A percentile compares a stretch with the other conserved stretches of the same genome.
Evolutionary conservation across 2,329 filamentous ascomycete genomes (phyloP).

Genomic region (Mariannaea sp.): DNA sequence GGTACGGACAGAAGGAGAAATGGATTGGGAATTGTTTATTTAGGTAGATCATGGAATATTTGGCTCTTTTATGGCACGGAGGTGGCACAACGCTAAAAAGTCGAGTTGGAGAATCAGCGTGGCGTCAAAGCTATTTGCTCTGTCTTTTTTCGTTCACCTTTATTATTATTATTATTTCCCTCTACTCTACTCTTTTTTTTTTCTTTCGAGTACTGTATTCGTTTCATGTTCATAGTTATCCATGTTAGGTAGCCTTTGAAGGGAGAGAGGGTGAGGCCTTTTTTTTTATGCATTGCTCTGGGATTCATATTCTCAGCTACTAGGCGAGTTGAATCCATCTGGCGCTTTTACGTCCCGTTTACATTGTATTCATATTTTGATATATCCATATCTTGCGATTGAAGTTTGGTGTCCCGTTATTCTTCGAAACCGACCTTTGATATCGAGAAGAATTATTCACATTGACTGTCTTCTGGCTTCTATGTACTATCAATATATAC

Average conservation of each 20-base stretch:
- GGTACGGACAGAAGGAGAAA: too few relatives aligned
- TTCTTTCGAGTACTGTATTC: not conserved
- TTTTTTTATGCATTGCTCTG: not conserved
- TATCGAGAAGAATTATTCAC: too few relatives aligned
- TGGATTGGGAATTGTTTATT: not conserved
- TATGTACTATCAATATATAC: too few relatives aligned
- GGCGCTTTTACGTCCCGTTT: too few relatives aligned
- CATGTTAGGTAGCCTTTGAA: not conserved
- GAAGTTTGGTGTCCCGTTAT: too few relatives aligned
- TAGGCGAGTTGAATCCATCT: too few relatives aligned
- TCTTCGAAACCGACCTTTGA: too few relatives aligned
- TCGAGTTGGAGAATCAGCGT: slow-evolving; percentile 1
- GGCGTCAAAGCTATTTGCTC: not conserved
- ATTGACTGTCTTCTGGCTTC: too few relatives aligned
- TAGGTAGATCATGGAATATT: not conserved
- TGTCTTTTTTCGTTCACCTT: not conserved
- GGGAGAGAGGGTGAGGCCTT: not conserved
- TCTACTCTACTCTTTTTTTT: not conserved
- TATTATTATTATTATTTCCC: not conserved
- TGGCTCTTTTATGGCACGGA: not conserved
- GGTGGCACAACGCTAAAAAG: not conserved
- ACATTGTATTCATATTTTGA: too few relatives aligned
- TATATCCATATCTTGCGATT: too few relatives aligned
- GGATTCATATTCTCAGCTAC: not conserved
- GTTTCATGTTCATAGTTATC: not conserved